phyloP scores from a whole-genome alignment of 2,329 filamentous ascomycete genomes.

The Thyridium curvatum region DNA sequence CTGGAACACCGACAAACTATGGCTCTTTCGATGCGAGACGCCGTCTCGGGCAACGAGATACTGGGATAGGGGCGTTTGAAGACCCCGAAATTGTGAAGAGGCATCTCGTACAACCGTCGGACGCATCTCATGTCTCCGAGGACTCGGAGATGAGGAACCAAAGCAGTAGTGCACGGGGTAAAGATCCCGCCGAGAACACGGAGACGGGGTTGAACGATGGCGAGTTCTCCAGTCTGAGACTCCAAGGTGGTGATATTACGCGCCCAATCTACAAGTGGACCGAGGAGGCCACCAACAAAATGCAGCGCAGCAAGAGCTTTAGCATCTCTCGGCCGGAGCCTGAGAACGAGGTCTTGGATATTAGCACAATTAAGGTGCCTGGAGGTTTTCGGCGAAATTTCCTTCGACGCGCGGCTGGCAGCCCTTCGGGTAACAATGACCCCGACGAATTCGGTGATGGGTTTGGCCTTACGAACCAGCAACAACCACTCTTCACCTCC shows the following conservation, averaged over 20 bases:
- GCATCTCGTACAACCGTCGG: conserved; percentile 71
- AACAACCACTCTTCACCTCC: conserved; percentile 69
- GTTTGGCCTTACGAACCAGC: conserved; percentile 27
- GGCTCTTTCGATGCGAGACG: conserved; percentile 76
- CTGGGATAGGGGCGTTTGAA: conserved; percentile 61
- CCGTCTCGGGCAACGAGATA: conserved; percentile 22
- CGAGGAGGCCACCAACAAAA: conserved; percentile 70
- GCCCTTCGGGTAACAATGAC: conserved; percentile 40
- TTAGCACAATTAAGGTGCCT: conserved; percentile 84
- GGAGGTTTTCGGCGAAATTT: conserved; percentile 92
- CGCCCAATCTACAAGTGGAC: conserved; percentile 95
- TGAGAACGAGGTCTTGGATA: conserved; percentile 75
- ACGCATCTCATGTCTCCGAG: conserved; percentile 43
- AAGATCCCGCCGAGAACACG: conserved; percentile 38
- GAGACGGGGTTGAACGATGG: conserved; percentile 47
- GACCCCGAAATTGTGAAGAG: conserved; percentile 87
- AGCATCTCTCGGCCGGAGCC: conserved; percentile 69
- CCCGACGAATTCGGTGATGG: conserved; percentile 25
- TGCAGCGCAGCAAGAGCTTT: conserved; percentile 84
- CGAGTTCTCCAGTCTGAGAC: conserved; percentile 85
- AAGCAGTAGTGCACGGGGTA: conserved; percentile 43
- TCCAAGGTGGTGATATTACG: conserved; percentile 93
- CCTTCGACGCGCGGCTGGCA: conserved; percentile 67
- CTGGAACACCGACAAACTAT: conserved; percentile 64
- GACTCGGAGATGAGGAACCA: conserved; percentile 29